Evolutionary conservation across 2,329 filamentous ascomycete species (phyloP), one percentile per base, ranked within the genome.

Genomic region (Coniella vitis): DNA sequence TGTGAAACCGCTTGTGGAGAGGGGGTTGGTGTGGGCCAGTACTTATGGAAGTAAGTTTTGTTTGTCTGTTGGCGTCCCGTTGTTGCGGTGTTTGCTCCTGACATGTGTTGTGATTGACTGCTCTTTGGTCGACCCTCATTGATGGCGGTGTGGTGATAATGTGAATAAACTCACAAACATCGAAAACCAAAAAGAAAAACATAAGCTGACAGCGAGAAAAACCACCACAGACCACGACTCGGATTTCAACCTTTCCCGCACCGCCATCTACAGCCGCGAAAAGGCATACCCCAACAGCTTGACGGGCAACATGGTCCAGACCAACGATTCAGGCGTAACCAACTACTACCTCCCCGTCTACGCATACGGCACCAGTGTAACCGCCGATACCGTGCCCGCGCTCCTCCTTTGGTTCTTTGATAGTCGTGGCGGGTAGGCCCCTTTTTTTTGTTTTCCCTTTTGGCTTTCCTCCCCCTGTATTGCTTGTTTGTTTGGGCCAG

Each of bases 331-430:
- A 1, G 50, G 50, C 4, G 38, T 52, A 4, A 46, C 50, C 5
- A 52, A 49, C 12, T 49, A 52, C 29, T 52, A 49, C 12, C 20
- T 52, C 3, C 50, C 42, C 16, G 42, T 52, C 19, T 52, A 52
- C 7, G 10, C 38, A 7, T 36, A 19, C 7, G 25, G 25, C 25
- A 29, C 25, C 25, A 14, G 17, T 19, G 34, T 35, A 2, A 43
- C n/a, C 20, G 41, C 50, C 2, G 22, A 22, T 9, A 36, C 47
- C 0, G 25, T 29, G 25, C 63, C 63, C 0, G 52, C 45, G 7
- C 53, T 65, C 25, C 57, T 83, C 2, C 63, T 84, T 2, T 84
- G 78, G 77, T 83, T 83, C 61, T 83, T 84, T 55, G 80, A 84
- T 60, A 72, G 66, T 46, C 67, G 72, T 34, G 75, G 76, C 32